Conservation (phyloP, 805 yeast species). For the Suhomyces xylopsoci region DNA sequence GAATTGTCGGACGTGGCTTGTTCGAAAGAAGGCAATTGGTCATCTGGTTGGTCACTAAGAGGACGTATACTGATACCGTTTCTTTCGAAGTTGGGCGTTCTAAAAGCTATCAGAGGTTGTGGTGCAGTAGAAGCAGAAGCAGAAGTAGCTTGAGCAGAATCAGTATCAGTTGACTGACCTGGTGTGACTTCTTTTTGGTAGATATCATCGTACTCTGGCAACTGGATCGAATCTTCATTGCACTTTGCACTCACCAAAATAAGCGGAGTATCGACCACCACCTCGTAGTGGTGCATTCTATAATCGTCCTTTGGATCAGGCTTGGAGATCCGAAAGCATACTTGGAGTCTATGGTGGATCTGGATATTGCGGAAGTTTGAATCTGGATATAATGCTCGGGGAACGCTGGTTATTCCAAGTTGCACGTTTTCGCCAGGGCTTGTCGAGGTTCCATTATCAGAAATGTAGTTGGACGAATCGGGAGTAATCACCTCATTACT, state of each 20-base stretch:
- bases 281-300: slow-evolving; percentile 72
- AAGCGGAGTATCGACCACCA: slow-evolving; percentile 75
- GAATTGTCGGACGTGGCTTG: slow-evolving; percentile 55
- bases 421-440: slow-evolving; percentile 25
- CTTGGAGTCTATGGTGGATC: slow-evolving; percentile 65
- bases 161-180: too few species aligned
- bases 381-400: slow-evolving; percentile 57
- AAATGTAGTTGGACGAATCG: slow-evolving; percentile 27
- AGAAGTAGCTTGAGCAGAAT: background rate
- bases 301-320: slow-evolving; percentile 46
- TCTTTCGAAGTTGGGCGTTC: slow-evolving; percentile 35
- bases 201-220: slow-evolving; percentile 38
- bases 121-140: background rate
- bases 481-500: slow-evolving; percentile 23
- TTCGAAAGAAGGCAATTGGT: slow-evolving; percentile 58
- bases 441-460: slow-evolving; percentile 19
- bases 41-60: slow-evolving; percentile 17
- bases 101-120: slow-evolving; percentile 23
- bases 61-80: slow-evolving; percentile 33
- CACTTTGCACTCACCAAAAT: slow-evolving; percentile 43
- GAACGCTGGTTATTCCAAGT: slow-evolving; percentile 33
- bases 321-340: slow-evolving; percentile 64
- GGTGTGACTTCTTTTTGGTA: background rate
- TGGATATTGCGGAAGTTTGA: slow-evolving; percentile 60
- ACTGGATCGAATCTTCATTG: slow-evolving; percentile 37